Percentiles rank a stretch among this genome's conserved stretches.
phyloP scores from a whole-genome alignment of 1,139 yeast genomes.

The Geotrichum siamense region DNA sequence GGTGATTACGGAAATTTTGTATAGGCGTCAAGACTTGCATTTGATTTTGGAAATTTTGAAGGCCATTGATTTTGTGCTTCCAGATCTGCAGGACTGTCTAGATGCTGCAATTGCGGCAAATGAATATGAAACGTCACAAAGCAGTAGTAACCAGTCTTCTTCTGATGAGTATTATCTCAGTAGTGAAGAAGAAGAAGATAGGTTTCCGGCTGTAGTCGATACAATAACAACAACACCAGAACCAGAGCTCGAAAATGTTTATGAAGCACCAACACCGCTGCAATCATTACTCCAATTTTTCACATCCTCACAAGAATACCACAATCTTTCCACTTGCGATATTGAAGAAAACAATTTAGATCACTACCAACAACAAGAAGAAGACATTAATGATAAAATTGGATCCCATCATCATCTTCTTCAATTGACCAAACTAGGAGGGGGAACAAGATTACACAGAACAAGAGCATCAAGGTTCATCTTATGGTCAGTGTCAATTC shows the following conservation, averaged over 20 bases:
- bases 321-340: neutral
- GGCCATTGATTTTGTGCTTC: constrained; percentile 11
- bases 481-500: neutral
- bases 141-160: neutral
- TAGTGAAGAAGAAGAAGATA: neutral
- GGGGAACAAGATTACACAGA: neutral
- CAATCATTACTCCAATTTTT: neutral
- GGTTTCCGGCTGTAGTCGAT: neutral
- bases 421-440: neutral
- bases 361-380: neutral
- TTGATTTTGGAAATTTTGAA: constrained; percentile 10
- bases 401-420: too few species aligned
- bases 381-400: too few species aligned
- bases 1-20: constrained; percentile 13
- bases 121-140: constrained; percentile 2
- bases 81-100: neutral
- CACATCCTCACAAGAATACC: neutral
- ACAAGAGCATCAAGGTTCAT: neutral
- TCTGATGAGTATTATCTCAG: neutral
- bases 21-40: constrained; percentile 14
- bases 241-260: neutral
- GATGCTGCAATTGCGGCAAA: neutral
- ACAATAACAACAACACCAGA: neutral
- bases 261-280: neutral
- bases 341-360: neutral